Conservation (phyloP, 2,329 filamentous ascomycete species). For the Zasmidium citrigriseum region DNA sequence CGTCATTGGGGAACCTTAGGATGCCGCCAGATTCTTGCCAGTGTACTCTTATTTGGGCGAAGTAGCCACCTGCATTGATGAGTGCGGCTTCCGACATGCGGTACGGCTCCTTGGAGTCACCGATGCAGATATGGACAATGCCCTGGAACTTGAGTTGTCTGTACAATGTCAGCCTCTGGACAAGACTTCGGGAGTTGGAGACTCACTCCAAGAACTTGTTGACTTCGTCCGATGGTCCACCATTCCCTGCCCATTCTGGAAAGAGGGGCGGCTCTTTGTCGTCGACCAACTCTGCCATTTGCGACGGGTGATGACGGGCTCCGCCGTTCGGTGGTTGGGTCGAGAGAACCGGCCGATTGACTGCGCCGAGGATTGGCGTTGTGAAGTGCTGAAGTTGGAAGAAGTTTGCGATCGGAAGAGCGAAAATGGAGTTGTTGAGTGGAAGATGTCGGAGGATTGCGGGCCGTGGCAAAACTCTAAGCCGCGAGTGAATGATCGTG, state of each 20-base stretch:
- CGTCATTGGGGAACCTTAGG: slow-evolving; percentile 10
- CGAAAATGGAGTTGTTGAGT: too few relatives aligned
- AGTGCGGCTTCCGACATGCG: background rate
- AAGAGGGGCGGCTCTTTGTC: too few relatives aligned
- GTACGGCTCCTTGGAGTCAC: background rate
- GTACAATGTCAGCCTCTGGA: background rate
- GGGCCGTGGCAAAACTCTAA: too few relatives aligned
- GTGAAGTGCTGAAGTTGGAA: background rate
- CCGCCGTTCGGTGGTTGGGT: too few relatives aligned
- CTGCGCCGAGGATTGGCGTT: too few relatives aligned
- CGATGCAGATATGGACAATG: slow-evolving; percentile 5
- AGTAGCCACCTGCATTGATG: slow-evolving; percentile 1
- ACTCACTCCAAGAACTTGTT: background rate
- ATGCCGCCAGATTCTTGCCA: background rate
- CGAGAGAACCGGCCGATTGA: too few relatives aligned
- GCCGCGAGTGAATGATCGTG: background rate
- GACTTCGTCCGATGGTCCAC: background rate
- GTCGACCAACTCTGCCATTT: too few relatives aligned
- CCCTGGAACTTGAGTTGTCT: slow-evolving; percentile 3
- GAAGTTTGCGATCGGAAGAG: too few relatives aligned
- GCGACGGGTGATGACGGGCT: too few relatives aligned
- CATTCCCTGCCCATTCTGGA: background rate
- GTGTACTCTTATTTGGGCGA: background rate
- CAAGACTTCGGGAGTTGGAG: background rate
- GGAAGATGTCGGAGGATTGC: too few relatives aligned